Base-by-base conservation (phyloP, 352 stramenopile species). In the Phytopythium helicoides region DNA sequence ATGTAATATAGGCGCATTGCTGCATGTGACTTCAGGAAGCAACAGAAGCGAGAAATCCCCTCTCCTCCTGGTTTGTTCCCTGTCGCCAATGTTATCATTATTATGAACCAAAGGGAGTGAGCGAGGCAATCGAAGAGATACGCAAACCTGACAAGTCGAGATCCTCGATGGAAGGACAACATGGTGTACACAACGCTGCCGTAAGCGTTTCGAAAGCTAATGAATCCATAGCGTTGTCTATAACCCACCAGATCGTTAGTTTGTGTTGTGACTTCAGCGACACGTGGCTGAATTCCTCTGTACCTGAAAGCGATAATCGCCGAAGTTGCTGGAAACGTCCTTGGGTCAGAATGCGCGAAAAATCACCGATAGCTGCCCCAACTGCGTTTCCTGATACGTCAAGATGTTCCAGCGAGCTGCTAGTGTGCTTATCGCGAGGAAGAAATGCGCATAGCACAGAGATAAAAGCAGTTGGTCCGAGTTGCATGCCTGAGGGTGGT, bases 1-100 rank as follows among this genome's bases (percentile, higher is more conserved):
- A 89, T 64, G 1, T 47, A 51, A 44, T 65, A 68, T 19, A 87
- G 47, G 9, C 39, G 49, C 35, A 37, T 22, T 1, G 71, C 68
- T n/a, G 67, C 37, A 23, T 23, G 31, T 15, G 65, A 84, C 6
- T 44, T 38, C 19, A 89, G 57, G 22, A 87, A 74, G 1, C 46
- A 11, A 8, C 64, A 74, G 18, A 86, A 79, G 33, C 63, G 68
- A 6, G 54, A 62, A 21, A 76, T 70, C 1, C 75, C 73, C 26
- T 86, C 68, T 19, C 63, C 60, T 36, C 67, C 45, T 19, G 64
- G 68, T n/a, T 36, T 36, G 35, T 89, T 89, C 23, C 50, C 78
- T 89, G 45, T 0, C 19, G 6, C 46, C 15, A 5, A 11, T 22
- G 11, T 14, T 16, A 21, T 25, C 11, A 45, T 3, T 21, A n/a